Evolutionary conservation across 805 yeast genomes (phyloP).

Genomic region (Priceomyces fermenticarens): DNA sequence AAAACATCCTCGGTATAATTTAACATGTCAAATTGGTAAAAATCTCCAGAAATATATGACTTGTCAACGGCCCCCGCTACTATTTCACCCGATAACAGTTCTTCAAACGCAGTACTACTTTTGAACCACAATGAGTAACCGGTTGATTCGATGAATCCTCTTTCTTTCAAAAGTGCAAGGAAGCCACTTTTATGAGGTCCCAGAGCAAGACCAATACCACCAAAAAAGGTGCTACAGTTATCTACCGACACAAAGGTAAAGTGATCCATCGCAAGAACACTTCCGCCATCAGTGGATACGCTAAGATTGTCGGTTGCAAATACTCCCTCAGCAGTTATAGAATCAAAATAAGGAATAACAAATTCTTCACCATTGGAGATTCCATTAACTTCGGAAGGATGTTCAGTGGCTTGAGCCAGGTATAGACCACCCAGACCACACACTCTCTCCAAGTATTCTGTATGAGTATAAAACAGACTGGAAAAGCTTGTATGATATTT

Average conservation of each 20-base stretch:
- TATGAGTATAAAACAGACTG: constrained; percentile 14
- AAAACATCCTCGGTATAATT: constrained; percentile 39
- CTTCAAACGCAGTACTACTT: constrained; percentile 8
- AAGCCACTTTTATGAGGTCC: constrained; percentile 25
- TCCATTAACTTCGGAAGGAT: constrained; percentile 8
- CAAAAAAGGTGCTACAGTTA: constrained; percentile 19
- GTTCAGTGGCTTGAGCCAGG: constrained; percentile 8
- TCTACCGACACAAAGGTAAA: constrained; percentile 28
- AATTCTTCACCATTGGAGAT: constrained; percentile 13
- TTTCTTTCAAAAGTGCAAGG: constrained; percentile 15
- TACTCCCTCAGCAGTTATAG: constrained; percentile 24
- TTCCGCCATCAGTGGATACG: constrained; percentile 11
- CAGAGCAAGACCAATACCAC: constrained; percentile 37
- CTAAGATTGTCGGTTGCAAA: constrained; percentile 22
- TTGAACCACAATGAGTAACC: constrained; percentile 35
- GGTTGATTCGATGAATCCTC: constrained; percentile 21
- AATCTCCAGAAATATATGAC: constrained; percentile 41
- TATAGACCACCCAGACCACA: constrained; percentile 31
- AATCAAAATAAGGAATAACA: constrained; percentile 27
- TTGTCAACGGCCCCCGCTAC: constrained; percentile 60
- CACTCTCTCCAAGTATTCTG: constrained; percentile 18
- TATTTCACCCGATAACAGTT: constrained; percentile 26
- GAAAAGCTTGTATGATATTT: constrained; percentile 4
- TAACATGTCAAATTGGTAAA: constrained; percentile 49
- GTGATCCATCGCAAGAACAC: constrained; percentile 12